A percentile compares a stretch with the other conserved stretches of the same genome.
Evolutionary conservation across 768 basidiomycete species (phyloP).

Genomic region (Tulasnella sp.): DNA sequence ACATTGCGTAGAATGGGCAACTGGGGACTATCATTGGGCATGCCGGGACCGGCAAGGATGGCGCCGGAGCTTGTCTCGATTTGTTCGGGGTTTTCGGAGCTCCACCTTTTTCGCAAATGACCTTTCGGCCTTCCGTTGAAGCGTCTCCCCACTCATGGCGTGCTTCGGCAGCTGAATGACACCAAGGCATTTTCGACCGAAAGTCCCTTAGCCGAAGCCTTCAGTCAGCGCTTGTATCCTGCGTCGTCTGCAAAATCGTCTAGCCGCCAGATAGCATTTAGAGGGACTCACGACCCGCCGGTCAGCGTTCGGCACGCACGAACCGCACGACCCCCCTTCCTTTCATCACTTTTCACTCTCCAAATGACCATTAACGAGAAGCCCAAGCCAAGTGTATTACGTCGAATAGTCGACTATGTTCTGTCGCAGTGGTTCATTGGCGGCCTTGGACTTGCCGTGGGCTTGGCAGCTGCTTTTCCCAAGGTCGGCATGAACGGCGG

Average conservation of each 20-base stretch:
- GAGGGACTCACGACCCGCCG: background rate
- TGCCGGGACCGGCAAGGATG: background rate
- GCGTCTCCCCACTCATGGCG: background rate
- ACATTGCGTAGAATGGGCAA: background rate
- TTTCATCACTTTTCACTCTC: background rate
- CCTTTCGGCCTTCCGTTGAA: background rate
- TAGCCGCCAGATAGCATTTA: background rate
- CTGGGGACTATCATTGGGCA: too few species aligned
- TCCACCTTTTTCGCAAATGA: background rate
- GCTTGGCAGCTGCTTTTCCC: conserved; percentile 32
- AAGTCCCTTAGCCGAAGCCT: background rate
- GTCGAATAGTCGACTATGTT: conserved; percentile 22
- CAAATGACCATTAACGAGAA: background rate
- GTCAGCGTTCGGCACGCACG: background rate
- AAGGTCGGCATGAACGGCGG: conserved; percentile 33
- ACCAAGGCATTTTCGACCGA: conserved; percentile 4
- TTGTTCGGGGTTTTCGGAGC: background rate
- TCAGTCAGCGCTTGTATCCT: background rate
- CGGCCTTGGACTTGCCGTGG: conserved; percentile 32
- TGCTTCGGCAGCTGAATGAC: background rate
- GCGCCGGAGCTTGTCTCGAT: background rate
- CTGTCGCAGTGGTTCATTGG: conserved; percentile 33
- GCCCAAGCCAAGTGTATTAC: background rate
- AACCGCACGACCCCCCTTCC: background rate
- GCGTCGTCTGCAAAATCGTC: background rate